Conservation (phyloP, 1,139 yeast species). For the Nakaseomyces sp. region DNA sequence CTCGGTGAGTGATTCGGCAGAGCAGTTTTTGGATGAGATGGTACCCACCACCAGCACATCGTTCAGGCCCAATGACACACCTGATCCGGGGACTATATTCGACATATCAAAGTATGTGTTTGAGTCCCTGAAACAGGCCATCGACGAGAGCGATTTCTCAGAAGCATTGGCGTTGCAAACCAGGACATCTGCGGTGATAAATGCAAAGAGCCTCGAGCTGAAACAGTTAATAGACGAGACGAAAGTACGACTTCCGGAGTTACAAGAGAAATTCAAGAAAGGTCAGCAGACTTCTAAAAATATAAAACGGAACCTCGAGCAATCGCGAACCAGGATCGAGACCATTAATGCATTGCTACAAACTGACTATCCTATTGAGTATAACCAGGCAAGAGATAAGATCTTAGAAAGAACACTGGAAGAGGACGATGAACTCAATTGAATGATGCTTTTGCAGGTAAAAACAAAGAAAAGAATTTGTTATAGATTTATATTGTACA, state of each 20-base stretch:
- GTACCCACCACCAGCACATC: constrained; percentile 16
- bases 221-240: constrained; percentile 23
- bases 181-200: constrained; percentile 29
- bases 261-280: constrained; percentile 18
- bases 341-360: constrained; percentile 17
- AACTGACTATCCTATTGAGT: constrained; percentile 27
- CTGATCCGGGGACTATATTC: constrained; percentile 26
- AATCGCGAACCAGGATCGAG: constrained; percentile 17
- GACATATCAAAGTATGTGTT: constrained; percentile 28
- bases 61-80: constrained; percentile 15
- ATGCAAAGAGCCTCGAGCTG: constrained; percentile 27
- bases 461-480: background rate
- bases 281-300: constrained; percentile 19
- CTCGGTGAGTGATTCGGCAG: constrained; percentile 8
- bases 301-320: constrained; percentile 18
- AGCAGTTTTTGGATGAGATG: constrained; percentile 14
- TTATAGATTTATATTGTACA: background rate
- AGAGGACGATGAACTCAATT: constrained; percentile 7
- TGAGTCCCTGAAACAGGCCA: constrained; percentile 23
- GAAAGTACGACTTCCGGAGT: constrained; percentile 13
- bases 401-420: constrained; percentile 22
- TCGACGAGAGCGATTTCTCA: constrained; percentile 28
- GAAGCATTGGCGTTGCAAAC: constrained; percentile 28
- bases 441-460: background rate
- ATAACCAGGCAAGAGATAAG: constrained; percentile 27